Evolutionary conservation across 1,284 basidiomycete genomes (phyloP).

Genomic region (Boletus semigastroideus): DNA sequence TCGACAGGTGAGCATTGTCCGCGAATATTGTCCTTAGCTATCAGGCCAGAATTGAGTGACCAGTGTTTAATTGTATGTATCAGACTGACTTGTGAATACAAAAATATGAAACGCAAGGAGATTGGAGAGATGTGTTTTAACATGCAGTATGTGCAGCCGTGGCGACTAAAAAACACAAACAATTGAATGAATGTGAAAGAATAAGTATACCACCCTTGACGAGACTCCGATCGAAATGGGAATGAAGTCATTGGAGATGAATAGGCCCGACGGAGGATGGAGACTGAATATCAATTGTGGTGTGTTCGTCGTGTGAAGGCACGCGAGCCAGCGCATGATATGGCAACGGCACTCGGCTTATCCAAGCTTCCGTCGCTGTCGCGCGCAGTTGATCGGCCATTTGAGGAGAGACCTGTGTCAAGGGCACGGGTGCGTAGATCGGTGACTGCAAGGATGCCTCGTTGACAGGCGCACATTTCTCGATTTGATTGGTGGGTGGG

Average conservation of each 20-base stretch:
- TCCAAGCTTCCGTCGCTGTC: slow-evolving; percentile 66
- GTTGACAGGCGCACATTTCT: slow-evolving; percentile 14
- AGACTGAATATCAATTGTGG: neutral
- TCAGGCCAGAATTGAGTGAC: no score
- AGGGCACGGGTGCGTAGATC: slow-evolving; percentile 68
- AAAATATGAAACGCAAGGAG: no score
- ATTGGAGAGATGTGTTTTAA: no score
- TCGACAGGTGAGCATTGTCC: no score
- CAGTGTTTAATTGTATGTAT: no score
- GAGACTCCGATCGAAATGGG: neutral
- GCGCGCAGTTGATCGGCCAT: slow-evolving; percentile 47
- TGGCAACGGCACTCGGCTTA: slow-evolving; percentile 31
- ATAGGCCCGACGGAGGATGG: slow-evolving; percentile 23
- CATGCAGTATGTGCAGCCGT: no score
- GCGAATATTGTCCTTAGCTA: no score
- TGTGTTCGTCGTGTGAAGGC: neutral
- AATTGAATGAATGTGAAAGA: no score
- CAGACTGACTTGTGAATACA: no score
- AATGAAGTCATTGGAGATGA: slow-evolving; percentile 12
- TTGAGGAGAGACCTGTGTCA: slow-evolving; percentile 50
- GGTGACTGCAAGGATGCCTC: slow-evolving; percentile 25
- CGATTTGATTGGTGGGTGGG: slow-evolving; percentile 5
- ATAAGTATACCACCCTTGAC: neutral
- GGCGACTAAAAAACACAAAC: no score
- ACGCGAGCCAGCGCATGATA: neutral